phyloP scores from a whole-genome alignment of 192 early-diverging fungal genomes.

The Umbelopsis sp. region DNA sequence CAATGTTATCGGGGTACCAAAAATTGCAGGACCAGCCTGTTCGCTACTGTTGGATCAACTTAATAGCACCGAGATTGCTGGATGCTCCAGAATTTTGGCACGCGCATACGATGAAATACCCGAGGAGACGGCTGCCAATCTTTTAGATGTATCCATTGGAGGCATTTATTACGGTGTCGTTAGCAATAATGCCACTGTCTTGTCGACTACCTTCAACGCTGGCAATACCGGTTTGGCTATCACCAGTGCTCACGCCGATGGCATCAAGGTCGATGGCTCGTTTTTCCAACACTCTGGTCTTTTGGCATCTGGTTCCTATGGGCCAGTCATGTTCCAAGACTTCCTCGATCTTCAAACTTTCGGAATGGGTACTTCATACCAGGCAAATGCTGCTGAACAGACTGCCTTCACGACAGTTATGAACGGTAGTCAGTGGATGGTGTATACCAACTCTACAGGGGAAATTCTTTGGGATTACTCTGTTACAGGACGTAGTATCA shows the following conservation, averaged over 20 bases:
- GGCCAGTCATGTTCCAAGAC: constrained; percentile 10
- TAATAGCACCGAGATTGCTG: not conserved
- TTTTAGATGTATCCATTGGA: constrained; percentile 23
- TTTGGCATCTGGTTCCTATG: constrained; percentile 31
- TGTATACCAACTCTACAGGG: not conserved
- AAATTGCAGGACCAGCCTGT: constrained; percentile 15
- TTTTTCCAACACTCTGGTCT: constrained; percentile 29
- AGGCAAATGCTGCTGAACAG: constrained; percentile 17
- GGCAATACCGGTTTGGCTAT: constrained; percentile 7
- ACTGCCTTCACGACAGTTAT: constrained; percentile 16
- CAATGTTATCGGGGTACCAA: constrained; percentile 20
- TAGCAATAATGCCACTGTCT: not conserved
- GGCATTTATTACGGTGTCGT: constrained; percentile 16
- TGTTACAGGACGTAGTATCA: constrained; percentile 29
- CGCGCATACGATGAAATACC: not conserved
- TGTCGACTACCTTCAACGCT: not conserved
- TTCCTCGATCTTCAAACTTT: constrained; percentile 21
- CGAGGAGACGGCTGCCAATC: constrained; percentile 24
- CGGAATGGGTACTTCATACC: constrained; percentile 13
- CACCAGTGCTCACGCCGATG: not conserved
- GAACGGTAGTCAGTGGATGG: constrained; percentile 34
- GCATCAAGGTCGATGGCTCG: constrained; percentile 32
- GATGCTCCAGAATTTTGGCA: not conserved
- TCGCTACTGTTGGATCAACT: not conserved
- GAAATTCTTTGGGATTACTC: constrained; percentile 27